A percentile compares a stretch with the other conserved stretches of the same genome.
Evolutionary conservation across 495 filamentous ascomycete species (phyloP).

Genomic region (Penicillium macrosclerotiorum): DNA sequence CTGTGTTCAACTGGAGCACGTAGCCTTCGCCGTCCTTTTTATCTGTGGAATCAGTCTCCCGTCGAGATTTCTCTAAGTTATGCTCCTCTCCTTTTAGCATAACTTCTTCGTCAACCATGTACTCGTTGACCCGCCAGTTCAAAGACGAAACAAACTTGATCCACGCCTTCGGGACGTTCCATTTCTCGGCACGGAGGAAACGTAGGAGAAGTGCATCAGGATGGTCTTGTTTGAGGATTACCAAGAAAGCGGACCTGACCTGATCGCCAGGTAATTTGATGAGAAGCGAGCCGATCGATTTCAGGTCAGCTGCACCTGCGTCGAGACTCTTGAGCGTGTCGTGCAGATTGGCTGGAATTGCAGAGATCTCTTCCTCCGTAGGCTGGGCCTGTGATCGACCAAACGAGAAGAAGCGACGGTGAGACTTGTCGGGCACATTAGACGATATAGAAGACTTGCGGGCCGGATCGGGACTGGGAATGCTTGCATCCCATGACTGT

Average conservation of each 20-base stretch:
- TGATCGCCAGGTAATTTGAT: constrained; percentile 58
- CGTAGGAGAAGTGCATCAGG: constrained; percentile 83
- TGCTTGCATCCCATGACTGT: constrained; percentile 17
- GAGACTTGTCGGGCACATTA: not conserved
- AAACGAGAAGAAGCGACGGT: constrained; percentile 20
- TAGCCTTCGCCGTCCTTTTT: constrained; percentile 74
- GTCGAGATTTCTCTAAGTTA: constrained; percentile 56
- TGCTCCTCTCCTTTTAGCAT: constrained; percentile 70
- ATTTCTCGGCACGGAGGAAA: constrained; percentile 90
- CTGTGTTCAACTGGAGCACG: constrained; percentile 73
- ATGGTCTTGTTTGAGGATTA: constrained; percentile 86
- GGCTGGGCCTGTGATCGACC: constrained; percentile 11
- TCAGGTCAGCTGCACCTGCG: constrained; percentile 22
- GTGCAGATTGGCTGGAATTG: constrained; percentile 19
- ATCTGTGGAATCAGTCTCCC: constrained; percentile 43
- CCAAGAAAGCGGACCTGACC: constrained; percentile 74
- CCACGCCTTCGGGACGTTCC: constrained; percentile 85
- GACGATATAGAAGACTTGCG: constrained; percentile 4
- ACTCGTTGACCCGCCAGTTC: constrained; percentile 76
- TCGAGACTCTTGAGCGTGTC: constrained; percentile 18
- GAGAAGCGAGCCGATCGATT: constrained; percentile 20
- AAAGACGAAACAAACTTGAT: constrained; percentile 86
- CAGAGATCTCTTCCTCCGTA: constrained; percentile 7
- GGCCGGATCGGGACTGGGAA: constrained; percentile 2
- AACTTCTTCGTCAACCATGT: constrained; percentile 78